Evolutionary conservation across 352 stramenopile species (phyloP).

Genomic region (Phytophthora kernoviae): DNA sequence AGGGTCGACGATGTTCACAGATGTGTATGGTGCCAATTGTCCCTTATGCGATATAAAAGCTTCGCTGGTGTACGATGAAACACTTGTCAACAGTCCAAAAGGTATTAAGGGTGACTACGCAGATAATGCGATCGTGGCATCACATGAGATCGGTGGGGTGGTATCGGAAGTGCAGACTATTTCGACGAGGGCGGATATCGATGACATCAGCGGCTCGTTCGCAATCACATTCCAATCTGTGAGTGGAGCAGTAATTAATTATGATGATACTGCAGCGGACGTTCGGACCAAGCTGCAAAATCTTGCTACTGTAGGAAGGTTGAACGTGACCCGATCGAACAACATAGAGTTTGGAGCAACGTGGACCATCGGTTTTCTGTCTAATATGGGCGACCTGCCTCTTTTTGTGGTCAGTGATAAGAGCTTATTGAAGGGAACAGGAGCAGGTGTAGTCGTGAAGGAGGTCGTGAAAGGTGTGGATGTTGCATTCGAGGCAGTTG

Average conservation of each 20-base stretch:
- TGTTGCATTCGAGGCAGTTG: conserved; percentile 63
- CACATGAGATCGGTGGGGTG: conserved; percentile 56
- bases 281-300: conserved; percentile 80
- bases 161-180: conserved; percentile 75
- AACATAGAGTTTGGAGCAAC: conserved; percentile 57
- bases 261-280: conserved; percentile 70
- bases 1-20: conserved; percentile 29
- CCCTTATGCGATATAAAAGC: conserved; percentile 45
- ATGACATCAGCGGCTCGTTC: conserved; percentile 66
- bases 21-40: conserved; percentile 56
- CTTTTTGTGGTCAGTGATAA: conserved; percentile 45
- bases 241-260: conserved; percentile 62
- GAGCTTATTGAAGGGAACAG: conserved; percentile 47
- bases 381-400: conserved; percentile 70
- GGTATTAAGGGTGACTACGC: conserved; percentile 54
- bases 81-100: conserved; percentile 24
- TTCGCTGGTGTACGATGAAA: conserved; percentile 45
- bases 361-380: conserved; percentile 75
- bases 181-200: conserved; percentile 33
- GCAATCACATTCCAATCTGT: conserved; percentile 67
- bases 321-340: conserved; percentile 58
- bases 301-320: conserved; percentile 57
- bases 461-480: conserved; percentile 70
- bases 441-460: conserved; percentile 41
- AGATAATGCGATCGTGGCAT: conserved; percentile 46